A percentile compares a stretch with the other conserved stretches of the same genome.
phyloP scores from a whole-genome alignment of 106 monocot genomes.

The Dioscorea alata region DNA sequence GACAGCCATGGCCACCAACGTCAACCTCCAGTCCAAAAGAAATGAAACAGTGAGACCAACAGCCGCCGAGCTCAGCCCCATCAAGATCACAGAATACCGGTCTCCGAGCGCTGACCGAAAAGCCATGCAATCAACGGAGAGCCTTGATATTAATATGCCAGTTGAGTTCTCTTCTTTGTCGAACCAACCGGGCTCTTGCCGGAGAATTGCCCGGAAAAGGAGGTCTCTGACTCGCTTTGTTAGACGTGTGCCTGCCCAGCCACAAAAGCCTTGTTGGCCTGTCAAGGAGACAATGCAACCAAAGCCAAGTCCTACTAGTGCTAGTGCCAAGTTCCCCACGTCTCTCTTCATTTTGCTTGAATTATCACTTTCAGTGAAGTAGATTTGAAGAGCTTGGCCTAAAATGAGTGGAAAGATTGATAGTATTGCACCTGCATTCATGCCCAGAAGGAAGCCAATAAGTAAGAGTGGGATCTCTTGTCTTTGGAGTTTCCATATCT shows the following conservation, averaged over 20 bases:
- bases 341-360: conserved; percentile 17
- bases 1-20: conserved; percentile 75
- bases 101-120: conserved; percentile 71
- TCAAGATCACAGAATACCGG: conserved; percentile 74
- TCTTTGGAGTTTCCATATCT: conserved; percentile 30
- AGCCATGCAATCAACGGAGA: conserved; percentile 70
- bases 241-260: conserved; percentile 25
- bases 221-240: not conserved
- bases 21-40: conserved; percentile 79
- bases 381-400: conserved; percentile 28
- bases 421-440: conserved; percentile 24
- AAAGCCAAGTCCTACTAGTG: conserved; percentile 27
- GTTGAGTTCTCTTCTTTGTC: conserved; percentile 22
- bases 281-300: conserved; percentile 40
- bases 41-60: conserved; percentile 76
- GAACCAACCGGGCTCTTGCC: conserved; percentile 30
- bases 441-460: conserved; percentile 19
- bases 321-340: conserved; percentile 15
- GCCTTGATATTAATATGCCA: conserved; percentile 62
- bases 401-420: conserved; percentile 31
- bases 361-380: conserved; percentile 15
- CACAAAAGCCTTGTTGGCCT: conserved; percentile 39
- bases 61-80: conserved; percentile 75
- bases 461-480: conserved; percentile 25
- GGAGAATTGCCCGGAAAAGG: conserved; percentile 17